Base-by-base conservation (phyloP, 805 yeast genomes). In the Yarrowia sp. region DNA sequence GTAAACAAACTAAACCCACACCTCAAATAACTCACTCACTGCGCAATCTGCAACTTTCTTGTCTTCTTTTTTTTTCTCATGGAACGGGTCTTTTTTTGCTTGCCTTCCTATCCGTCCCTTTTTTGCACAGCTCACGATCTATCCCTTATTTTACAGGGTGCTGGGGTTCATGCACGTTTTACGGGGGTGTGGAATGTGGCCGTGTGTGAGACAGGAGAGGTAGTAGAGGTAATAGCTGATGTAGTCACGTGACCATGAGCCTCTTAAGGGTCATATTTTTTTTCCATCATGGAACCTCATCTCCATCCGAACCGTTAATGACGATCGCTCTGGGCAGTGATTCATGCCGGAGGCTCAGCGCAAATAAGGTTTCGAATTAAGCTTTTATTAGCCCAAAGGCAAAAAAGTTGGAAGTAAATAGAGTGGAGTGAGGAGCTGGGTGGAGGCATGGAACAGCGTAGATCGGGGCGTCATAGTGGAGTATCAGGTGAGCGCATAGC, bases 121-220 rank as follows among this genome's bases (percentile, higher is more conserved):
- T 35, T 35, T 35, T 35, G 38, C 13, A 9, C 38, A 9, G 13
- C 10, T 35, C 13, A 10, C 6, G 38, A 2, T 35, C n/a, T n/a
- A n/a, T n/a, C 36, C n/a, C 31, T 31, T 14, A 44, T 44, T 48
- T 48, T 33, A 7, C 38, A 35, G 38, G 38, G 38, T 35, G 38
- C 13, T 28, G 41, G 55, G 55, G 41, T 48, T 48, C 41, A 48
- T 48, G 55, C 55, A 48, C 55, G 31, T 18, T 35, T 15, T 48
- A 33, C 41, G 55, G 55, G 55, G 55, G 55, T 17, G 13, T 15
- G 55, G 55, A 48, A 48, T 48, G 55, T 35, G 13, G 41, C 13
- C 28, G 28, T 22, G 28, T 22, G 28, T 22, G 28, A 22, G 28
- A 22, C 28, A 22, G 28, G 28, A 5, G 28, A 5, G 28, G 28